These are phyloP conservation scores for Talaromyces rugulosus DNA, from an alignment of 2,329 filamentous ascomycete species.

Conservation along the genomic window DNA sequence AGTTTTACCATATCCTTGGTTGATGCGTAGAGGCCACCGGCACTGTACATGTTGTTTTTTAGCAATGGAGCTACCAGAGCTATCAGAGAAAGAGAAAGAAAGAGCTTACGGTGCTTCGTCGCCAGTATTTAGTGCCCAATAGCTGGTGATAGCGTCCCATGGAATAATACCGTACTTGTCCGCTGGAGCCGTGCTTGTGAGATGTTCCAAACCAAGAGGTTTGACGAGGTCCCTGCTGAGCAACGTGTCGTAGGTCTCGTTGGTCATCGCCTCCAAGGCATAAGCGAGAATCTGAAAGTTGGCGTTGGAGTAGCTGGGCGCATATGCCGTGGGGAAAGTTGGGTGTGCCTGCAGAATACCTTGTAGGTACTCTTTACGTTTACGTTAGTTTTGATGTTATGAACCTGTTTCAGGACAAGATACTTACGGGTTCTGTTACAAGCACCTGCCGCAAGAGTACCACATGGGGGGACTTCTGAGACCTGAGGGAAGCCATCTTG, in stretches of 20 bases:
- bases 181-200: background rate
- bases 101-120: slow-evolving; percentile 38
- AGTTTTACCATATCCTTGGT: slow-evolving; percentile 38
- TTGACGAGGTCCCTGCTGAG: background rate
- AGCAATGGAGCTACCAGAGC: background rate
- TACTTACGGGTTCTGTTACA: slow-evolving; percentile 3
- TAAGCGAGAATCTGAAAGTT: background rate
- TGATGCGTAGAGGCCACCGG: slow-evolving; percentile 46
- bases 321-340: background rate
- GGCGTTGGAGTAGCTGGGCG: background rate
- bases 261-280: slow-evolving; percentile 4
- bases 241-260: background rate
- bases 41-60: slow-evolving; percentile 15
- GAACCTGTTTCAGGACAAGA: background rate
- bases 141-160: slow-evolving; percentile 17
- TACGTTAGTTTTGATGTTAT: background rate
- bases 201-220: background rate
- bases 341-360: background rate
- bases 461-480: background rate
- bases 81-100: background rate
- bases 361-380: background rate
- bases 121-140: slow-evolving; percentile 36
- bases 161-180: slow-evolving; percentile 33
- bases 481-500: background rate
- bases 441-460: background rate